A percentile compares a stretch with the other conserved stretches of the same genome.
phyloP scores from a whole-genome alignment of 2,329 filamentous ascomycete species.

The Neopestalotiopsis clavispora region DNA sequence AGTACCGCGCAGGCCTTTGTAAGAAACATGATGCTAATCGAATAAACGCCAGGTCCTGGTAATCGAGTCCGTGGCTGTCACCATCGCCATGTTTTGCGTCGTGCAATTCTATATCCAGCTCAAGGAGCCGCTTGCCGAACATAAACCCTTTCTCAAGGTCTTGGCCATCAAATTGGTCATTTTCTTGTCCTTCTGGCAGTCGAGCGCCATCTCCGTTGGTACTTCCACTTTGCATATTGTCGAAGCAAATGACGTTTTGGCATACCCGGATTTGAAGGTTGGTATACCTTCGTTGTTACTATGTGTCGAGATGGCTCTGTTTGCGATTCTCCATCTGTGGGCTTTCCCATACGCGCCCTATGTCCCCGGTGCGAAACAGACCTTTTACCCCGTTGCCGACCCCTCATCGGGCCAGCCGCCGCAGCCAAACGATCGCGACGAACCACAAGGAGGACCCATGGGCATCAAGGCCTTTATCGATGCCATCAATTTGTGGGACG shows the following conservation, averaged over 20 bases:
- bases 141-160: constrained; percentile 80
- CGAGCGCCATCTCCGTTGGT: constrained; percentile 53
- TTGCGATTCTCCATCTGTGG: constrained; percentile 78
- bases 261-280: constrained; percentile 78
- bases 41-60: constrained; percentile 56
- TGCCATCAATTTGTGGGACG: constrained; percentile 81
- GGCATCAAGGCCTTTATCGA: constrained; percentile 71
- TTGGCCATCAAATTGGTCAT: constrained; percentile 89
- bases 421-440: constrained; percentile 47
- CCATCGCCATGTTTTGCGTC: constrained; percentile 86
- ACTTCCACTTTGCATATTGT: constrained; percentile 67
- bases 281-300: constrained; percentile 80
- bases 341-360: constrained; percentile 83
- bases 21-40: constrained; percentile 12
- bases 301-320: constrained; percentile 84
- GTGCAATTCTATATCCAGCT: constrained; percentile 88
- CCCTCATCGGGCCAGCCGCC: constrained; percentile 42
- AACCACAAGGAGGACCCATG: constrained; percentile 67
- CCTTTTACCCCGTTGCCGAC: constrained; percentile 54
- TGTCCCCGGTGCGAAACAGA: constrained; percentile 46
- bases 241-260: constrained; percentile 63
- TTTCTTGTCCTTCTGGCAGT: constrained; percentile 91
- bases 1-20: constrained; percentile 23
- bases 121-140: constrained; percentile 67
- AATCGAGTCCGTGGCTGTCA: constrained; percentile 74